Evolutionary conservation across 257 asterid genomes (phyloP), one percentile per base, ranked within the genome.

Genomic region (Solanum chiquidenum): DNA sequence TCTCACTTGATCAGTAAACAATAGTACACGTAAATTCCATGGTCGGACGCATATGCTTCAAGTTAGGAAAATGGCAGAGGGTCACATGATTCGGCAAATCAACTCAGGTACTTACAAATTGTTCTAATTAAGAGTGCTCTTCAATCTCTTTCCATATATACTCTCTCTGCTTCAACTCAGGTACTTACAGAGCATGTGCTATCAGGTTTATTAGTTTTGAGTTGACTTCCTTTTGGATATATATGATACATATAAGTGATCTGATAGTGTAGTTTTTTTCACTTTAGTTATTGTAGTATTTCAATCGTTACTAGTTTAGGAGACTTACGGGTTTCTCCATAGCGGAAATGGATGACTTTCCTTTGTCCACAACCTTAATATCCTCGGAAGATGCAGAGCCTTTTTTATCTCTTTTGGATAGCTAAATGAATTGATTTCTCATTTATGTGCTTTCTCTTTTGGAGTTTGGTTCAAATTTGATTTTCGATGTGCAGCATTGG

Each of bases 401-500:
- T 66, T 66, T 25, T 66, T 12, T 44, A 14, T 64, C 73, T 66
- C 73, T 64, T 64, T 64, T 64, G 34, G 73, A 64, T 64, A 25
- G 73, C 34, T 25, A 62, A 62, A 62, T 62, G 71, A n/a, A n/a
- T n/a, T 10, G 11, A 25, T 25, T 25, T 64, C 73, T 64, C 73
- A 66, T n/a, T 38, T 44, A 16, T 69, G 6, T 10, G 60, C n/a
- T 29, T 14, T 68, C 44, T 85, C 16, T 64, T 62, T 84, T 13
- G 77, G 3, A 29, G 9, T 84, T 84, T 84, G 37, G 9, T 38
- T 31, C n/a, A 49, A 60, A 9, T 66, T 42, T 14, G 14, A 14
- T 84, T 74, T 49, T 89, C 72, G 18, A 83, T 90, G 89, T 91
- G 73, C 84, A 86, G 88, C 29, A 33, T 72, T 42, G 88, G 88